phyloP scores from a whole-genome alignment of 345 rosid species.

The Noccaea caerulescens region DNA sequence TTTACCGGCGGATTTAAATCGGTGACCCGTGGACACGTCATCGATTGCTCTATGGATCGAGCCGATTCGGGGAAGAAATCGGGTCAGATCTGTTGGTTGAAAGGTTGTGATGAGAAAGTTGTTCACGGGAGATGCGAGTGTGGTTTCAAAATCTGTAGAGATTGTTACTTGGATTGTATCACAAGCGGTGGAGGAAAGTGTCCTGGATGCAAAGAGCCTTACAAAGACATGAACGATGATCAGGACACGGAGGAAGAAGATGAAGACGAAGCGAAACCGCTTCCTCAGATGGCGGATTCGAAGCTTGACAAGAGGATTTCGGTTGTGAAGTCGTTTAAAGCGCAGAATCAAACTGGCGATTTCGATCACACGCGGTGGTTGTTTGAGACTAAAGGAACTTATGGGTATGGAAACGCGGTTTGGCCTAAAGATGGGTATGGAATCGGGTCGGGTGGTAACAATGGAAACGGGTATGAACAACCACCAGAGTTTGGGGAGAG shows the following conservation, averaged over 20 bases:
- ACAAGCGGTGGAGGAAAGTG: constrained; percentile 65
- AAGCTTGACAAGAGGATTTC: constrained; percentile 72
- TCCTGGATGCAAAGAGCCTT: constrained; percentile 81
- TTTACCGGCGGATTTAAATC: constrained; percentile 74
- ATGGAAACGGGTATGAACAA: constrained; percentile 61
- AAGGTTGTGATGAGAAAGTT: constrained; percentile 72
- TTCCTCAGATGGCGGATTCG: constrained; percentile 61
- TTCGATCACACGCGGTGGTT: constrained; percentile 79
- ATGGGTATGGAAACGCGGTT: constrained; percentile 78
- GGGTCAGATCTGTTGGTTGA: constrained; percentile 58
- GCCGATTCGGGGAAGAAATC: constrained; percentile 49
- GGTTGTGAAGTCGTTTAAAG: constrained; percentile 71
- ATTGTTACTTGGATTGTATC: constrained; percentile 64
- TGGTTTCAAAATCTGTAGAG: constrained; percentile 68
- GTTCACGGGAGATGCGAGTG: constrained; percentile 65
- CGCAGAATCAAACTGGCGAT: constrained; percentile 62
- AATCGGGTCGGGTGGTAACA: constrained; percentile 51
- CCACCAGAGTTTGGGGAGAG: constrained; percentile 74
- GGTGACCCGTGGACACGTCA: constrained; percentile 72
- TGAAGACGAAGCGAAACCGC: constrained; percentile 67
- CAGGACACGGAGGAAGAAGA: constrained; percentile 50
- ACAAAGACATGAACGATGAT: constrained; percentile 56
- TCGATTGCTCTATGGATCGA: constrained; percentile 56
- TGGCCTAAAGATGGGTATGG: constrained; percentile 89
- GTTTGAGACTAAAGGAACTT: constrained; percentile 87